A percentile compares a stretch with the other conserved stretches of the same genome.
phyloP scores from a whole-genome alignment of 2,329 filamentous ascomycete genomes.

The Leptographium radiaticola region DNA sequence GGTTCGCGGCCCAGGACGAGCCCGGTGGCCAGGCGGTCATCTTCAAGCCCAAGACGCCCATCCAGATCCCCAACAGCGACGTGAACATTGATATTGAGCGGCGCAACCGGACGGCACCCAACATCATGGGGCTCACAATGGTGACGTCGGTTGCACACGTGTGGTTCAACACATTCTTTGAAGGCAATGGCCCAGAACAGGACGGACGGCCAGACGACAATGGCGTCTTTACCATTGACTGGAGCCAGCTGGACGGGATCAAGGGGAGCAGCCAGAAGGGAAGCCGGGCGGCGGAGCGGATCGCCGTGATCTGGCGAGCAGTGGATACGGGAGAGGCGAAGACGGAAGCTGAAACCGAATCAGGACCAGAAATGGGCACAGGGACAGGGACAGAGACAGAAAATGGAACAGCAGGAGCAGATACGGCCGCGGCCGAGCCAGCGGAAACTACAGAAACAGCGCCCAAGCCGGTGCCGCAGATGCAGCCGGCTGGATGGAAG shows the following conservation, averaged over 20 bases:
- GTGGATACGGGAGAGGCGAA: constrained; percentile 14
- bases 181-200: constrained; percentile 63
- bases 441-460: constrained; percentile 15
- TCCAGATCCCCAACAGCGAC: constrained; percentile 69
- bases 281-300: constrained; percentile 62
- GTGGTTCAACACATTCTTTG: constrained; percentile 95
- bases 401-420: constrained; percentile 5
- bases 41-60: constrained; percentile 54
- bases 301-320: constrained; percentile 73
- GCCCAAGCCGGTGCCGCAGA: constrained; percentile 58
- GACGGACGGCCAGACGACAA: constrained; percentile 52
- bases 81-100: constrained; percentile 84
- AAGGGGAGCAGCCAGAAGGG: constrained; percentile 81
- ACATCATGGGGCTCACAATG: constrained; percentile 65
- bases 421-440: constrained; percentile 7
- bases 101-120: constrained; percentile 64
- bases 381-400: background rate
- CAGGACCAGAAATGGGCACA: background rate
- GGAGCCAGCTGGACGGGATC: constrained; percentile 76
- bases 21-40: constrained; percentile 61
- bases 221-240: constrained; percentile 47
- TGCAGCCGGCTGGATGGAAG: constrained; percentile 61
- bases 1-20: constrained; percentile 19
- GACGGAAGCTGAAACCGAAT: background rate
- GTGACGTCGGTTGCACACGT: constrained; percentile 88